phyloP scores from a whole-genome alignment of 345 rosid genomes.

The Combretum micranthum region DNA sequence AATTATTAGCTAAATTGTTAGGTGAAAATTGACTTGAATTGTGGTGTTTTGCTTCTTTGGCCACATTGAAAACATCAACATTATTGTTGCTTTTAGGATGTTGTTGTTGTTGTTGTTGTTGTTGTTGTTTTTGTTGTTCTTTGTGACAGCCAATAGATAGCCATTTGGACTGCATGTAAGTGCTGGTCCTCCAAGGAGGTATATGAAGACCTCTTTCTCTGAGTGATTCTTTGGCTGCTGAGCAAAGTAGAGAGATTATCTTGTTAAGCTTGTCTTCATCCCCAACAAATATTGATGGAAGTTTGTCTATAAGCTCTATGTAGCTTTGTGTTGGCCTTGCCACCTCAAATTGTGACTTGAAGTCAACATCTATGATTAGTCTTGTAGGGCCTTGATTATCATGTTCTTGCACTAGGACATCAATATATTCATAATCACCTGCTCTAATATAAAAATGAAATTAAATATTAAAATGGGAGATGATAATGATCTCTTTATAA shows the following conservation, averaged over 20 bases:
- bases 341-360: constrained; percentile 53
- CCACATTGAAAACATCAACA: neutral
- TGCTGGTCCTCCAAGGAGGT: constrained; percentile 53
- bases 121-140: neutral
- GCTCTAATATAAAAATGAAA: constrained; percentile 2
- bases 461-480: too few species aligned
- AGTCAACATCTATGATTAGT: constrained; percentile 46
- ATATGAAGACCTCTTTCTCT: constrained; percentile 42
- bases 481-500: too few species aligned
- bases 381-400: constrained; percentile 10
- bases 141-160: constrained; percentile 8
- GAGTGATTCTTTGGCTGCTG: constrained; percentile 43
- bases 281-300: constrained; percentile 46
- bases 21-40: too few species aligned
- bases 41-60: too few species aligned
- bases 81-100: neutral
- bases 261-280: constrained; percentile 29
- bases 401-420: constrained; percentile 10
- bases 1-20: constrained; percentile 9
- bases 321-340: constrained; percentile 49
- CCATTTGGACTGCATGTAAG: constrained; percentile 55
- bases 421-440: constrained; percentile 55
- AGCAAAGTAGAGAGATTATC: constrained; percentile 35
- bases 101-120: constrained; percentile 4
- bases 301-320: constrained; percentile 25